phyloP scores from a whole-genome alignment of 2,329 filamentous ascomycete species.

The Alternaria alternata region DNA sequence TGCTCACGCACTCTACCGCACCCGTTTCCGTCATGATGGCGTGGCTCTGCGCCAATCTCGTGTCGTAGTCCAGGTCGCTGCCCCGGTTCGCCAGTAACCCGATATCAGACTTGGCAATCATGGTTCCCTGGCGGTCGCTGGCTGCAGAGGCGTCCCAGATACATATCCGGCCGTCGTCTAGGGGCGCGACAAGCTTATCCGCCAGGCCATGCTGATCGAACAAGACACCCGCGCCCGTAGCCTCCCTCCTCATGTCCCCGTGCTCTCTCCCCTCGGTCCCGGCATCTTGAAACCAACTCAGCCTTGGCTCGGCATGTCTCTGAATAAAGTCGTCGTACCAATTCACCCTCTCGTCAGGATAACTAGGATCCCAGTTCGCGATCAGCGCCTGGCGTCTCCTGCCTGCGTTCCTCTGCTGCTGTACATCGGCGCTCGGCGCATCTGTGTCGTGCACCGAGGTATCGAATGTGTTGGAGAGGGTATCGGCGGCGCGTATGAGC shows the following conservation, averaged over 20 bases:
- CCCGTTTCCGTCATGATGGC: constrained; percentile 73
- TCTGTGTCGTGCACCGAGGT: constrained; percentile 33
- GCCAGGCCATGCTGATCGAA: constrained; percentile 64
- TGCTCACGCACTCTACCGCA: constrained; percentile 82
- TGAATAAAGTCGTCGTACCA: constrained; percentile 94
- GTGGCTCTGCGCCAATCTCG: constrained; percentile 54
- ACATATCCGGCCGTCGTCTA: constrained; percentile 88
- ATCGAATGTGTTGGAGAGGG: constrained; percentile 35
- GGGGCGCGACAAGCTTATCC: constrained; percentile 73
- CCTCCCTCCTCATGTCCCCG: constrained; percentile 63
- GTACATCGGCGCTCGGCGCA: constrained; percentile 43
- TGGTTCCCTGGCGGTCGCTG: constrained; percentile 69
- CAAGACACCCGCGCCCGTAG: constrained; percentile 73
- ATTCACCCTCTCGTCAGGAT: constrained; percentile 73
- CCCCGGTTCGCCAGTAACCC: constrained; percentile 71
- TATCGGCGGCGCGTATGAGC: constrained; percentile 53
- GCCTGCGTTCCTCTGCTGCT: constrained; percentile 40
- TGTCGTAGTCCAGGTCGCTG: constrained; percentile 51
- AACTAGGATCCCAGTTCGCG: constrained; percentile 85
- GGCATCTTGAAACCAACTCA: constrained; percentile 79
- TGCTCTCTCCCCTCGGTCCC: constrained; percentile 38
- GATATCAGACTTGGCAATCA: constrained; percentile 70
- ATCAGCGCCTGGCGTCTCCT: constrained; percentile 65
- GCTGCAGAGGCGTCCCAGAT: constrained; percentile 72
- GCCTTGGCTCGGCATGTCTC: constrained; percentile 74